These are phyloP conservation scores for Colletotrichum siamense DNA, from an alignment of 2,329 filamentous ascomycete species.

Conservation along the genomic window DNA sequence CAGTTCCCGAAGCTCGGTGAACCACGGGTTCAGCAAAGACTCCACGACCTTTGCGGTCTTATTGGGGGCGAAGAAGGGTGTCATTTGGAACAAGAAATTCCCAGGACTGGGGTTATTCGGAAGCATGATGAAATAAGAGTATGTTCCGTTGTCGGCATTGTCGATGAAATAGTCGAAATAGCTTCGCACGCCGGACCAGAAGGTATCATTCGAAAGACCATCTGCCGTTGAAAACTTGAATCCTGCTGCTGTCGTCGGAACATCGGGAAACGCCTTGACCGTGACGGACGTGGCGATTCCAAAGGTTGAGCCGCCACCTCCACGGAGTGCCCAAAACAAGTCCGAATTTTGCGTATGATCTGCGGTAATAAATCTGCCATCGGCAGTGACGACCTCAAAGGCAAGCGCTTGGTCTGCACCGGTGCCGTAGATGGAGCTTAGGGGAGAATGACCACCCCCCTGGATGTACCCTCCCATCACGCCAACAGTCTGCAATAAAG, in stretches of 20 bases:
- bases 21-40: neutral
- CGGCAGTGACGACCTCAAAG: conserved; percentile 58
- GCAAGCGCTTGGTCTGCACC: conserved; percentile 64
- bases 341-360: conserved; percentile 54
- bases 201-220: conserved; percentile 3
- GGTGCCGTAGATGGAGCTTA: conserved; percentile 60
- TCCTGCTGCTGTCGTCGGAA: neutral
- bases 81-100: conserved; percentile 6
- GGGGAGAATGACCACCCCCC: conserved; percentile 62
- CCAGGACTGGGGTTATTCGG: conserved; percentile 1
- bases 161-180: conserved; percentile 8
- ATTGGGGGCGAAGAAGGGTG: conserved; percentile 19
- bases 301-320: conserved; percentile 52
- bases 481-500: conserved; percentile 50
- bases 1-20: neutral
- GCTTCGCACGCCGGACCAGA: conserved; percentile 1
- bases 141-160: conserved; percentile 4
- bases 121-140: neutral
- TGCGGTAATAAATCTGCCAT: conserved; percentile 53
- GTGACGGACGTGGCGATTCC: conserved; percentile 3
- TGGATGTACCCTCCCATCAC: conserved; percentile 64
- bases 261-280: neutral
- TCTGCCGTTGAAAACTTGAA: conserved; percentile 7
- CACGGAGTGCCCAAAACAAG: conserved; percentile 68
- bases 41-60: conserved; percentile 2